phyloP scores from a whole-genome alignment of 768 basidiomycete genomes.

The Botryobasidium botryosum region DNA sequence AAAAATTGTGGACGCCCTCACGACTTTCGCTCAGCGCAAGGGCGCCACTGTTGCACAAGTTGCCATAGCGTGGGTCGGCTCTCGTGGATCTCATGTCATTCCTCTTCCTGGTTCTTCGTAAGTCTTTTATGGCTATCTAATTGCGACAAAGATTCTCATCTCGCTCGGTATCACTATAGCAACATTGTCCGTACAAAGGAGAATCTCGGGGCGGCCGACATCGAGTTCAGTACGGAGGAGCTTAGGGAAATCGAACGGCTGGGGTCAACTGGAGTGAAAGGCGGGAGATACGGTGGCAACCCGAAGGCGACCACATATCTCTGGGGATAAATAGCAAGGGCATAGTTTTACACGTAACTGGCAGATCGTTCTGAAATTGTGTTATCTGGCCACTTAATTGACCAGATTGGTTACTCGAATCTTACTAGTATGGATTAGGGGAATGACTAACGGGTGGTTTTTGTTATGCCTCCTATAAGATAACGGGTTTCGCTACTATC shows the following conservation, averaged over 20 bases:
- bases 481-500: too few species aligned
- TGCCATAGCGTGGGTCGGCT: slow-evolving; percentile 27
- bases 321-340: slow-evolving; percentile 9
- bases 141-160: too few species aligned
- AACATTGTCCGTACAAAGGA: slow-evolving; percentile 29
- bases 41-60: slow-evolving; percentile 26
- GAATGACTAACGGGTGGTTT: too few species aligned
- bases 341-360: too few species aligned
- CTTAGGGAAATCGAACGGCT: slow-evolving; percentile 23
- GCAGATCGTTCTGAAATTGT: too few species aligned
- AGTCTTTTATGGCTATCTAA: too few species aligned
- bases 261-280: slow-evolving; percentile 26
- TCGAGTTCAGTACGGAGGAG: slow-evolving; percentile 28
- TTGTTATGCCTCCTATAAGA: too few species aligned
- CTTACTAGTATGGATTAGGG: too few species aligned
- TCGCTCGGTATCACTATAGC: too few species aligned
- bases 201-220: slow-evolving; percentile 27
- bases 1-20: slow-evolving; percentile 21
- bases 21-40: slow-evolving; percentile 25
- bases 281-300: slow-evolving; percentile 22
- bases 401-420: too few species aligned
- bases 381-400: too few species aligned
- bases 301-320: background rate
- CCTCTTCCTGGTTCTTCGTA: slow-evolving; percentile 21
- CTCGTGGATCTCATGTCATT: slow-evolving; percentile 17